Percentiles rank a stretch among this genome's conserved stretches.
Conservation (phyloP, 305 asterid species). For the Fraxinus velutina region DNA sequence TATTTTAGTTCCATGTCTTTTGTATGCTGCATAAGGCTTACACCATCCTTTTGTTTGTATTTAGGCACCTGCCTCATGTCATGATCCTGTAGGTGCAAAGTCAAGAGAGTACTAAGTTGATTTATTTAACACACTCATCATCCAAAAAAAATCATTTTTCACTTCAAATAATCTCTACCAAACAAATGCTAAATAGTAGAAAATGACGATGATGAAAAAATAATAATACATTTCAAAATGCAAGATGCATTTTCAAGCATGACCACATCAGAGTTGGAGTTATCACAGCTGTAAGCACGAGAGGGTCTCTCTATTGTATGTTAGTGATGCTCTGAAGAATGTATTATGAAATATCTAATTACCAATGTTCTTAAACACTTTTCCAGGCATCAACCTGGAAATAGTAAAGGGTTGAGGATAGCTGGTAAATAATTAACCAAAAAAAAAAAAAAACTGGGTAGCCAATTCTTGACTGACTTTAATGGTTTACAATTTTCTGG, state of each 20-base stretch:
- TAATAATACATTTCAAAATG: background rate
- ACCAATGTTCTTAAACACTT: background rate
- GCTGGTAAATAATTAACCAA: background rate
- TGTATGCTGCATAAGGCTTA: background rate
- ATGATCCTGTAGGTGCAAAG: background rate
- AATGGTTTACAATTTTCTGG: background rate
- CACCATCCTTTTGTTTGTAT: background rate
- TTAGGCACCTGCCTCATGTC: background rate
- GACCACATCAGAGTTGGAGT: slow-evolving; percentile 4
- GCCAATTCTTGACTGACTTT: background rate
- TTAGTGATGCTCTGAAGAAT: background rate
- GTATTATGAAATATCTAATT: background rate
- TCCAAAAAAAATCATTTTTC: background rate
- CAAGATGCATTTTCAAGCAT: background rate
- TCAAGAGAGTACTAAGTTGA: background rate
- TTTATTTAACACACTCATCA: background rate
- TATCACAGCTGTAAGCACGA: background rate
- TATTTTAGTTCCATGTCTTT: background rate
- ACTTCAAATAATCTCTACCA: background rate
- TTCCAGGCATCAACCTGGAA: background rate
- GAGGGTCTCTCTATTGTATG: background rate
- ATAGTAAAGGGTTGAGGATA: background rate
- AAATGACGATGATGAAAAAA: background rate
- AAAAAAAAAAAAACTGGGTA: background rate
- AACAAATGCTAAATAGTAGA: background rate